Base-by-base conservation (phyloP, 2,329 filamentous ascomycete species). In the Fusarium heterosporum region DNA sequence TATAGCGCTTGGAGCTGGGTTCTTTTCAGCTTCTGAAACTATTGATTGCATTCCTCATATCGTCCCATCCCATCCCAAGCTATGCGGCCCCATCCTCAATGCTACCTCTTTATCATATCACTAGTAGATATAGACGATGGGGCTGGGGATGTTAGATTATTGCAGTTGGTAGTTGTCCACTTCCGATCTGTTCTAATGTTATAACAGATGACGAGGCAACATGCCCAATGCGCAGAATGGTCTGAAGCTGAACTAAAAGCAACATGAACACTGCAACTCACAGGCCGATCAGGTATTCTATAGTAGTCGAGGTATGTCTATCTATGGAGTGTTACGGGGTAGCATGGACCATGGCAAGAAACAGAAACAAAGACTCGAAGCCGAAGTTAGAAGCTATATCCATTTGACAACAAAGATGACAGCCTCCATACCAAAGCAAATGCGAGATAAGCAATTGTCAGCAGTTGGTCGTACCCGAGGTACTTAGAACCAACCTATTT, bases 341-440 rank as follows among this genome's bases (percentile, higher is more conserved):
- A 22, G 22, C 22, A 22, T 22, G 22, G 4, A 36, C n/a, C 34
- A 36, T 26, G 16, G 47, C 14, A 16, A 17, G 22, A 32, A 26
- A 22, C 17, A 42, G 16, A 36, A 58, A 22, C 13, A 45, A 57
- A 55, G 26, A 22, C 28, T 28, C 30, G n/a, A 41, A 16, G 38
- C 52, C 55, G 55, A 41, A 34, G 57, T 57, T 57, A 57, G 28
- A 53, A 60, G 32, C 40, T 45, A 36, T 36, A 36, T 36, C 22
- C 16, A 60, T n/a, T 40, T 40, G 14, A 32, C 19, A 12, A 53
- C 34, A 59, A 56, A 48, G 51, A n/a, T n/a, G 25, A 29, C 51
- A 49, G 42, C 47, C 47, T 42, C 47, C 53, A 56, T 56, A 53
- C 53, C 38, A 28, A 25, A n/a, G 36, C n/a, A 12, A 30, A 40